Percentiles rank a stretch among this genome's conserved stretches.
These are phyloP conservation scores for Mycena epipterygia DNA, from an alignment of 768 basidiomycete genomes.

Conservation along the genomic window DNA sequence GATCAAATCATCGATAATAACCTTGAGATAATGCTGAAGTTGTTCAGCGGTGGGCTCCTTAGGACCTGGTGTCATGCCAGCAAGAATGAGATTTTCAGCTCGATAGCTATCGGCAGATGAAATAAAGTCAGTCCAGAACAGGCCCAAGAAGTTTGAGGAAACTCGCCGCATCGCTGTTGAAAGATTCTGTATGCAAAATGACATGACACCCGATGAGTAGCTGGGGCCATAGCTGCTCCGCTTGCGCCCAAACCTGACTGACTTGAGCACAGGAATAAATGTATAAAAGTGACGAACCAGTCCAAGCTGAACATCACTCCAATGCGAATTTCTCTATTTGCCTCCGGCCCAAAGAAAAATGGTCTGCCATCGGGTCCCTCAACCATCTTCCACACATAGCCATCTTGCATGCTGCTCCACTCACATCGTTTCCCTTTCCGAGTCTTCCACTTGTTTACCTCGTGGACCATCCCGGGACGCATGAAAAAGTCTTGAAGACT, in stretches of 20 bases:
- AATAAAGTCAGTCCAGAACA: too few species aligned
- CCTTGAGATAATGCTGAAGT: conserved; percentile 41
- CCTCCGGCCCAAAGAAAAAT: conserved; percentile 19
- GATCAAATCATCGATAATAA: conserved; percentile 46
- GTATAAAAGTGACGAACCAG: conserved; percentile 26
- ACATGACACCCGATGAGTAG: conserved; percentile 38
- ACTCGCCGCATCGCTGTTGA: conserved; percentile 17
- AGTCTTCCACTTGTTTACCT: neutral
- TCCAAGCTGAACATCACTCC: conserved; percentile 29
- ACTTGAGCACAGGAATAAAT: neutral
- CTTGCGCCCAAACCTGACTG: conserved; percentile 18
- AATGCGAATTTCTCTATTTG: conserved; percentile 24
- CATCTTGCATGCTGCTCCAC: neutral
- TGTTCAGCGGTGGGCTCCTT: conserved; percentile 43
- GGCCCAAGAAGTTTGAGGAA: too few species aligned
- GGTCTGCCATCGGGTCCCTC: conserved; percentile 19
- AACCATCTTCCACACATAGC: neutral
- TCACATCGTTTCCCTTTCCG: neutral
- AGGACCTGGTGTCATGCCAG: conserved; percentile 41
- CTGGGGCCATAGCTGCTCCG: conserved; percentile 37
- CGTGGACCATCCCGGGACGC: neutral
- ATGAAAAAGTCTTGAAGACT: neutral
- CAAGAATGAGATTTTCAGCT: conserved; percentile 34
- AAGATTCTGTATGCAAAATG: conserved; percentile 34
- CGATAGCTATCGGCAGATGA: neutral